Base-by-base conservation (phyloP, 2,329 filamentous ascomycete genomes). In the Chaetoscypha palmicola region DNA sequence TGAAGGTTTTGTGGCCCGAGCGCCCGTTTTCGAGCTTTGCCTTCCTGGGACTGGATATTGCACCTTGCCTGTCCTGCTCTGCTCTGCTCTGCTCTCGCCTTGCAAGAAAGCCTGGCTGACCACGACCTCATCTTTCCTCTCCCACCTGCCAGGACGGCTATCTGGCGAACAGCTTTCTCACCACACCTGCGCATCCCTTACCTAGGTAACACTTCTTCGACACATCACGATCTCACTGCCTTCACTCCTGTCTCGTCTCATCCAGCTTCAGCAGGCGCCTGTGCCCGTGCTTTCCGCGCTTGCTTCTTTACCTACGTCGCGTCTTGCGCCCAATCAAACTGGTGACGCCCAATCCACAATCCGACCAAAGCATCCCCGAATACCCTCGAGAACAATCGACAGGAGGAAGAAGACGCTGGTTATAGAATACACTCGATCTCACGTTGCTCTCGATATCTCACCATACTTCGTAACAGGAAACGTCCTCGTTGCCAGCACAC, bases 231-330 rank as follows among this genome's bases (percentile, higher is more conserved):
- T n/a, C n/a, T n/a, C n/a, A n/a, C n/a, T n/a, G n/a, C n/a, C n/a
- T n/a, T n/a, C 28, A 31, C 28, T 9, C 16, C 28, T 12, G 28
- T 3, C 16, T 31, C 28, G 16, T 31, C 28, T 31, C 28, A 31
- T 14, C 16, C 4, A 9, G 28, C 24, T 7, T 16, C 30, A 21
- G n/a, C 19, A 41, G 11, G 21, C 35, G 36, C 33, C 22, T 21
- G 31, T 20, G 22, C 38, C 21, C 35, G 30, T 20, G 32, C 41
- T 42, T 30, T 38, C 46, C 41, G 48, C 50, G 41, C 49, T 41
- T 50, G 34, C 50, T 45, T 46, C 39, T 44, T 37, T 30, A 24
- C 38, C 48, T 48, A 45, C 45, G 51, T 56, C 55, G 55, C 53
- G 50, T 54, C 46, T 50, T 51, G 51, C 55, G 48, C 48, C 47